These are phyloP conservation scores for Carex parvula DNA, from an alignment of 176 grass and related monocot genomes.

Conservation along the genomic window DNA sequence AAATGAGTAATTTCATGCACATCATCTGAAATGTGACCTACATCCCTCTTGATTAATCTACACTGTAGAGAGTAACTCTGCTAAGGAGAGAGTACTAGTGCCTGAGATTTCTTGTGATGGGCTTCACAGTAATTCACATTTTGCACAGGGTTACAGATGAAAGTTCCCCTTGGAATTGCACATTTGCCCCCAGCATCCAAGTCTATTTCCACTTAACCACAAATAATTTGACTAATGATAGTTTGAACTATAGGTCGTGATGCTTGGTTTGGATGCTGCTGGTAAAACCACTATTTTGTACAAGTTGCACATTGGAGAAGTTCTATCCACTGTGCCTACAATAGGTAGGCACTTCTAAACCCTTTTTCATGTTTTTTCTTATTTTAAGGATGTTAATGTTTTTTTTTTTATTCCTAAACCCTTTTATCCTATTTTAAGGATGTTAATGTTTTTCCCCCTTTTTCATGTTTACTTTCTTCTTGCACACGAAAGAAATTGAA, in stretches of 20 bases:
- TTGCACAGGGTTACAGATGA: background rate
- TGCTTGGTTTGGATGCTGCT: slow-evolving; percentile 30
- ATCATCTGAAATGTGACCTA: background rate
- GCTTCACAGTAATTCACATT: background rate
- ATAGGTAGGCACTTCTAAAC: background rate
- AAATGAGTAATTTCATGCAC: background rate
- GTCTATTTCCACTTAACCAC: background rate
- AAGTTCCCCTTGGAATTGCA: background rate
- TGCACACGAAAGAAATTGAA: background rate
- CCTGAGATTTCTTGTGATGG: background rate
- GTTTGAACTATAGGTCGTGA: slow-evolving; percentile 22
- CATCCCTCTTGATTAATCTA: background rate
- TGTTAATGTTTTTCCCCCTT: background rate
- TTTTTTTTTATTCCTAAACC: background rate
- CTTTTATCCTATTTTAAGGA: too few relatives aligned
- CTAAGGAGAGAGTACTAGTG: background rate
- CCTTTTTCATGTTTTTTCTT: background rate
- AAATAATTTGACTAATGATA: background rate
- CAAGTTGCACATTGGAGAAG: slow-evolving; percentile 31
- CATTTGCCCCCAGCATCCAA: background rate
- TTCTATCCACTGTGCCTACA: slow-evolving; percentile 30
- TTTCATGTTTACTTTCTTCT: background rate
- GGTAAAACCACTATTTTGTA: slow-evolving; percentile 33
- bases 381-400: background rate
- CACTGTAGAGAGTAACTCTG: background rate